phyloP scores from a whole-genome alignment of 2,329 filamentous ascomycete species.

The Stemphylium beticola region DNA sequence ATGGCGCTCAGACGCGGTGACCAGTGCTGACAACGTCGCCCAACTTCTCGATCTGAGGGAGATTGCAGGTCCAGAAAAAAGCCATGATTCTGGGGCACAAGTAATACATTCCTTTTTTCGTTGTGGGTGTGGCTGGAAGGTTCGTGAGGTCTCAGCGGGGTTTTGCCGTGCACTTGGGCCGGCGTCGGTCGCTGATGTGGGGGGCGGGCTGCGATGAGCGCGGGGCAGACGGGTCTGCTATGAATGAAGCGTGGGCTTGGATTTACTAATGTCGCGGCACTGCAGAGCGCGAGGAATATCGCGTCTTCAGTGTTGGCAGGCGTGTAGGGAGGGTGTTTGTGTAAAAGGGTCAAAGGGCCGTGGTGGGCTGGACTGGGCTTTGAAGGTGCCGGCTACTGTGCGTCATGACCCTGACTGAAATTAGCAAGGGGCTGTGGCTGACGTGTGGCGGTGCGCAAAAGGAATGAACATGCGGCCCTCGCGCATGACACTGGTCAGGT shows the following conservation, averaged over 20 bases:
- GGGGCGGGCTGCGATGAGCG: constrained; percentile 16
- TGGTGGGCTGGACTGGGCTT: constrained; percentile 8
- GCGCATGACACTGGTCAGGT: background rate
- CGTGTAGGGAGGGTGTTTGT: constrained; percentile 8
- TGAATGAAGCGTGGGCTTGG: constrained; percentile 13
- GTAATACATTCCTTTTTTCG: constrained; percentile 29
- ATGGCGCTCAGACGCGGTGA: constrained; percentile 29
- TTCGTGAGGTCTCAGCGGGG: constrained; percentile 8
- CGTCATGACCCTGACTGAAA: constrained; percentile 19
- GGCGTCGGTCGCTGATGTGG: constrained; percentile 24
- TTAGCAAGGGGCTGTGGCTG: constrained; percentile 12
- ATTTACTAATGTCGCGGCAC: constrained; percentile 7
- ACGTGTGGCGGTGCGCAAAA: background rate
- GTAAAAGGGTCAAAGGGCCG: constrained; percentile 10
- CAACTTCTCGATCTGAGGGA: constrained; percentile 32
- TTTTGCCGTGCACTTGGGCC: constrained; percentile 9
- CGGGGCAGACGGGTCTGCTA: constrained; percentile 23
- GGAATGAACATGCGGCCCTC: no score
- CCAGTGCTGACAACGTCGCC: constrained; percentile 28
- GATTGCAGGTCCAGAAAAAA: constrained; percentile 30
- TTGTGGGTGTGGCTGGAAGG: constrained; percentile 2
- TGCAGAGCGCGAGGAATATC: constrained; percentile 9
- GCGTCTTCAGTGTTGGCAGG: constrained; percentile 17
- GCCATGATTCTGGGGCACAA: constrained; percentile 31
- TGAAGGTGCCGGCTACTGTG: constrained; percentile 9